Evolutionary conservation across 2,329 filamentous ascomycete genomes (phyloP).

Genomic region (Trichoderma guizhouense): DNA sequence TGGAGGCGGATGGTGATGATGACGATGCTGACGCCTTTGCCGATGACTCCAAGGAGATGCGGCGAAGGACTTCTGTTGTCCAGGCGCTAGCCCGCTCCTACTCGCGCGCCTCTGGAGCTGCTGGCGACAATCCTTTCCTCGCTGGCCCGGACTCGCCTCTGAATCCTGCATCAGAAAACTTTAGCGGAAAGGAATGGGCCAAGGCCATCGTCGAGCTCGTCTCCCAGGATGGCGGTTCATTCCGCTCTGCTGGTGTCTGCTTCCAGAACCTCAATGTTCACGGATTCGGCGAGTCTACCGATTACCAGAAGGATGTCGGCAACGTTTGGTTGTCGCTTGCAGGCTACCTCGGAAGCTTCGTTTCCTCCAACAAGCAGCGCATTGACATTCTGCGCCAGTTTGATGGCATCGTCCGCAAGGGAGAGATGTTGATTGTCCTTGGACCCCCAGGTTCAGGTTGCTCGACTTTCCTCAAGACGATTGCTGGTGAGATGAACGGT

Average conservation of each 20-base stretch:
- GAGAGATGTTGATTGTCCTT: conserved; percentile 73
- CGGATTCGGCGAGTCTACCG: conserved; percentile 63
- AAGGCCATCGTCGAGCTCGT: conserved; percentile 55
- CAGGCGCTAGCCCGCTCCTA: conserved; percentile 55
- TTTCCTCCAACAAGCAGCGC: conserved; percentile 49
- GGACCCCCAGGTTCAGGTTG: conserved; percentile 73
- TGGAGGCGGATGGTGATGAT: conserved; percentile 28
- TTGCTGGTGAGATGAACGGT: conserved; percentile 79
- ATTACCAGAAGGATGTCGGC: conserved; percentile 66
- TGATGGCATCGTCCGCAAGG: conserved; percentile 65
- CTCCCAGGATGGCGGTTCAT: conserved; percentile 49
- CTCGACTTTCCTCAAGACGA: conserved; percentile 79
- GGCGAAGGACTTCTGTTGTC: conserved; percentile 50
- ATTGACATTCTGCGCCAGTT: conserved; percentile 67
- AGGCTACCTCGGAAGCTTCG: conserved; percentile 46
- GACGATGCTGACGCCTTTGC: conserved; percentile 22
- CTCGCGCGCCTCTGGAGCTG: conserved; percentile 44
- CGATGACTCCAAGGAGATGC: conserved; percentile 39
- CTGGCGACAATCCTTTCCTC: conserved; percentile 49
- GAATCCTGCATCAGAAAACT: conserved; percentile 52
- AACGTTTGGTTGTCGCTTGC: conserved; percentile 56
- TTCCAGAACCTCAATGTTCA: conserved; percentile 68
- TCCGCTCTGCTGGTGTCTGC: conserved; percentile 60
- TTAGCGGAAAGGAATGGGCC: conserved; percentile 57
- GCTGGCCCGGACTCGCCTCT: conserved; percentile 47